Percentiles rank a stretch among this genome's conserved stretches.
Evolutionary conservation across 371 early-diverging fungal genomes (phyloP).

Genomic region (Mucor circinelloides): DNA sequence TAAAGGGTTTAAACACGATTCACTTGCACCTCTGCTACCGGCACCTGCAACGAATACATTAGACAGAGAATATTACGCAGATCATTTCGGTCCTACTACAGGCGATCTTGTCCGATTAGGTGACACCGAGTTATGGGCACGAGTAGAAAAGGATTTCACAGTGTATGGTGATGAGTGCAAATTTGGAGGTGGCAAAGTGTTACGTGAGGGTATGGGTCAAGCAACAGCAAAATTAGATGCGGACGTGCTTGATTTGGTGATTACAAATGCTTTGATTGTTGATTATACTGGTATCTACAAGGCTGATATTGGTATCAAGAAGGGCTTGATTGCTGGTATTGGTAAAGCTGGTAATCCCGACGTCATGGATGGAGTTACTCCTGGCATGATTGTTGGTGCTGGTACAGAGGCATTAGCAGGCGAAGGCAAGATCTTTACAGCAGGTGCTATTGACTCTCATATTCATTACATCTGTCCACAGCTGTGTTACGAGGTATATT

Average conservation of each 20-base stretch:
- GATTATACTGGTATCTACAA: conserved; percentile 96
- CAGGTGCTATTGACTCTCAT: conserved; percentile 91
- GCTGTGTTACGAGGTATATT: conserved; percentile 69
- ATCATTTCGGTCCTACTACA: conserved; percentile 90
- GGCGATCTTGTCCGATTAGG: conserved; percentile 89
- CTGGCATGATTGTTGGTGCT: conserved; percentile 86
- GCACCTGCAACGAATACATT: conserved; percentile 57
- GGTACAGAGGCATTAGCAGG: conserved; percentile 90
- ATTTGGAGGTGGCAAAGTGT: conserved; percentile 85
- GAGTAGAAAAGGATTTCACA: conserved; percentile 88
- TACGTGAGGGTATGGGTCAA: conserved; percentile 95
- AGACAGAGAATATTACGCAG: conserved; percentile 79
- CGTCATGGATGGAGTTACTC: conserved; percentile 90
- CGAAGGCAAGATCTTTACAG: conserved; percentile 90
- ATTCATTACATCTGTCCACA: conserved; percentile 94
- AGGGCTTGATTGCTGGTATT: conserved; percentile 82
- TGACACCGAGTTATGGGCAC: conserved; percentile 81
- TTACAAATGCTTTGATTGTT: conserved; percentile 90
- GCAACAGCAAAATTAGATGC: conserved; percentile 58
- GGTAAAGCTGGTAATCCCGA: conserved; percentile 98
- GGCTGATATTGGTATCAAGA: conserved; percentile 93
- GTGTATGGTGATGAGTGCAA: conserved; percentile 92
- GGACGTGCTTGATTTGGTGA: conserved; percentile 86
- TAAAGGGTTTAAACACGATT: conserved; percentile 65
- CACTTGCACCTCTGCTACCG: conserved; percentile 44